Conservation (phyloP, 73 alveolate genomes). For the Symbiodinium natans region DNA sequence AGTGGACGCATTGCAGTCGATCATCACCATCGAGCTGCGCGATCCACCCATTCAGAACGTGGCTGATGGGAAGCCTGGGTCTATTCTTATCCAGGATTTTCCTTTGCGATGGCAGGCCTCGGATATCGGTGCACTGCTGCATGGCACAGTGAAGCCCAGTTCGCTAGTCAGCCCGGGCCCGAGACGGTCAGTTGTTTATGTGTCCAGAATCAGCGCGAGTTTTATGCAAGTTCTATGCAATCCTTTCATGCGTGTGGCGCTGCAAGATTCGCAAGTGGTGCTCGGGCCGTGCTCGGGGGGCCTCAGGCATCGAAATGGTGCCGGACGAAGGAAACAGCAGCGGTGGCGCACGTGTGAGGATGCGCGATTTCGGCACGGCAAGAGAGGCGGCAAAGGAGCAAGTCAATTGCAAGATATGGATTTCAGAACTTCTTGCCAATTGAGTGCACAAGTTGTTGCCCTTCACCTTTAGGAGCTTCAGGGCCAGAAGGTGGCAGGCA, state of each 20-base stretch:
- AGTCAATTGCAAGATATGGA: background rate
- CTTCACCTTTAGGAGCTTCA: slow-evolving; percentile 38
- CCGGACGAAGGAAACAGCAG: slow-evolving; percentile 72
- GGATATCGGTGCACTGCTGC: slow-evolving; percentile 72
- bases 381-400: slow-evolving; percentile 74
- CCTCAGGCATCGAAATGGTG: slow-evolving; percentile 79
- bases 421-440: too few species aligned
- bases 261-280: too few species aligned
- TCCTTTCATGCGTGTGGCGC: too few species aligned
- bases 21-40: slow-evolving; percentile 41
- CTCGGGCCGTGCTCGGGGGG: too few species aligned
- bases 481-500: slow-evolving; percentile 83
- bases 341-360: slow-evolving; percentile 86
- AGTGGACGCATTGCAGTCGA: slow-evolving; percentile 43
- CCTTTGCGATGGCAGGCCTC: slow-evolving; percentile 73
- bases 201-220: background rate
- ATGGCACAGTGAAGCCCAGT: slow-evolving; percentile 86
- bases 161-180: slow-evolving; percentile 30
- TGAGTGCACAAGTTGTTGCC: too few species aligned
- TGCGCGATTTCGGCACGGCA: slow-evolving; percentile 87
- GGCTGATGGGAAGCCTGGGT: slow-evolving; percentile 47
- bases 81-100: slow-evolving; percentile 64
- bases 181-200: background rate
- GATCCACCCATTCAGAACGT: slow-evolving; percentile 68
- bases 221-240: too few species aligned